phyloP scores from a whole-genome alignment of 768 basidiomycete species.

The Coprinopsis cinerea region DNA sequence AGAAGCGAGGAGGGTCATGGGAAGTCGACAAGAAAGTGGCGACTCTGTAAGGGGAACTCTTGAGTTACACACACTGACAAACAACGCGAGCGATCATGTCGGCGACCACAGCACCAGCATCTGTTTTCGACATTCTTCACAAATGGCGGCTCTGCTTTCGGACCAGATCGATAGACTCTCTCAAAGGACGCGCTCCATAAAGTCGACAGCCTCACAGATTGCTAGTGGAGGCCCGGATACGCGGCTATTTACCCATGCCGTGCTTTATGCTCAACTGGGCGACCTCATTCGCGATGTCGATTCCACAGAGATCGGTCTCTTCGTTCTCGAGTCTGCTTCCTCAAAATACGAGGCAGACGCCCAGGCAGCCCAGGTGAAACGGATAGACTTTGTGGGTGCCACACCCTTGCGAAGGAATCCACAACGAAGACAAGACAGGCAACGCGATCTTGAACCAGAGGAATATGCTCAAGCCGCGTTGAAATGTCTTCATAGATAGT shows the following conservation, averaged over 20 bases:
- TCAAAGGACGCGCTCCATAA: slow-evolving; percentile 46
- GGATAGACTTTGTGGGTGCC: slow-evolving; percentile 62
- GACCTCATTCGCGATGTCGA: slow-evolving; percentile 80
- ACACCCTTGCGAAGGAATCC: slow-evolving; percentile 56
- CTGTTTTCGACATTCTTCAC: background rate
- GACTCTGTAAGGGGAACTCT: too few relatives aligned
- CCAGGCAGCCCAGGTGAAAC: slow-evolving; percentile 31
- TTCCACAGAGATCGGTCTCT: slow-evolving; percentile 72
- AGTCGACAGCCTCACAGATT: slow-evolving; percentile 32
- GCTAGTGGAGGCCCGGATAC: slow-evolving; percentile 19
- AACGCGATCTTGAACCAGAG: slow-evolving; percentile 58
- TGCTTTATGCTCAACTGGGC: slow-evolving; percentile 56
- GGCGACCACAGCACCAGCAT: background rate
- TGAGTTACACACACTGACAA: slow-evolving; percentile 7
- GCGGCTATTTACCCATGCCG: slow-evolving; percentile 57
- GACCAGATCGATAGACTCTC: slow-evolving; percentile 67
- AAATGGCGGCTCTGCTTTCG: slow-evolving; percentile 48
- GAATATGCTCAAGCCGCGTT: slow-evolving; percentile 70
- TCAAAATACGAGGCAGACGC: slow-evolving; percentile 26
- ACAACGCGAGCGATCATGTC: slow-evolving; percentile 9
- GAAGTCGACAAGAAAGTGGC: too few relatives aligned
- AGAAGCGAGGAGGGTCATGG: slow-evolving; percentile 5
- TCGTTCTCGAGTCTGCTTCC: slow-evolving; percentile 41
- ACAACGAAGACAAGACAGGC: slow-evolving; percentile 33
- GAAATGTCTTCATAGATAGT: slow-evolving; percentile 77